Percentiles rank a stretch among this genome's conserved stretches.
Evolutionary conservation across 2,329 filamentous ascomycete genomes (phyloP).

Genomic region (Alternaria sp.): DNA sequence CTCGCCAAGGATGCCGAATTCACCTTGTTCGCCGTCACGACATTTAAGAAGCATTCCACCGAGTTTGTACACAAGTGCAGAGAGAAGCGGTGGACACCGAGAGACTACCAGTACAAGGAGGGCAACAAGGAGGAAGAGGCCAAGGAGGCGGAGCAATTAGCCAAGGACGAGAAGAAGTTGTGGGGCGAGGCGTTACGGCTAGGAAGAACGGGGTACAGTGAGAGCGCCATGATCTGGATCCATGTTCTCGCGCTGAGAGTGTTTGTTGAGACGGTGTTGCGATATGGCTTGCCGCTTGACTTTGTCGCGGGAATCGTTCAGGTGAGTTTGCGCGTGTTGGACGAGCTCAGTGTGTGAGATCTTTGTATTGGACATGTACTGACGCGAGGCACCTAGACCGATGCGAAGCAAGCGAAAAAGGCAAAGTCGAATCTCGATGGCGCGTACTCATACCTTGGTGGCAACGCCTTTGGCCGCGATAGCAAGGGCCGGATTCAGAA

Average conservation of each 20-base stretch:
- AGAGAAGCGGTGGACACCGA: conserved; percentile 92
- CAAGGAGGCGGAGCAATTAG: conserved; percentile 82
- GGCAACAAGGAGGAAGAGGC: conserved; percentile 90
- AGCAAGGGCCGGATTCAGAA: conserved; percentile 92
- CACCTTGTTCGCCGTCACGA: conserved; percentile 84
- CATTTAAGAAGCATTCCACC: conserved; percentile 87
- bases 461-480: conserved; percentile 91
- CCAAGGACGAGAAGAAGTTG: conserved; percentile 86
- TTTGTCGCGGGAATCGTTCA: conserved; percentile 86
- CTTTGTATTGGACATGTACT: background rate
- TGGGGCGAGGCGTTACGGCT: conserved; percentile 91
- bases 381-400: conserved; percentile 67
- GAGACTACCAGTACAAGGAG: conserved; percentile 92
- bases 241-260: conserved; percentile 90
- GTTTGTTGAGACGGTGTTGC: conserved; percentile 97
- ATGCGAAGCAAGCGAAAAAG: conserved; percentile 81
- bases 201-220: conserved; percentile 91
- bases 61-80: conserved; percentile 94
- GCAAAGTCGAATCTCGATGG: conserved; percentile 72
- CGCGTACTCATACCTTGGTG: conserved; percentile 89
- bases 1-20: conserved; percentile 91
- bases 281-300: conserved; percentile 90
- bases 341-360: no score
- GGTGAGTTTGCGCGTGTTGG: conserved; percentile 58
- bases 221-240: conserved; percentile 94